Conservation (phyloP, 345 rosid genomes). For the Schrenkiella parvula region DNA sequence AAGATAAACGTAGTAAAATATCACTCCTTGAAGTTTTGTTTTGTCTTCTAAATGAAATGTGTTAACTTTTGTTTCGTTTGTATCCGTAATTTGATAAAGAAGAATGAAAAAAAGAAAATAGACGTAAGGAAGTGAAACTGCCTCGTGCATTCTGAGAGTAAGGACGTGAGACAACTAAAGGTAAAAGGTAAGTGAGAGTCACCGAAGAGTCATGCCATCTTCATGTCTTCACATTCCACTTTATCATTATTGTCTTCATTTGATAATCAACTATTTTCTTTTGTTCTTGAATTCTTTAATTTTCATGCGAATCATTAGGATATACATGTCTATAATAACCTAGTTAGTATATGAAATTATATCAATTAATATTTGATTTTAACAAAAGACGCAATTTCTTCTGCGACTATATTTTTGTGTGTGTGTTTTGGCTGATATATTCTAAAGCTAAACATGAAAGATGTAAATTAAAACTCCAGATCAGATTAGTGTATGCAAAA, state of each 20-base stretch:
- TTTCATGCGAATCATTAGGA: neutral
- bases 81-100: neutral
- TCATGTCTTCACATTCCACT: slow-evolving; percentile 29
- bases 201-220: slow-evolving; percentile 26
- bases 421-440: neutral
- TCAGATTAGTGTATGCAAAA: neutral
- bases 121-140: slow-evolving; percentile 33
- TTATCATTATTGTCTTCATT: neutral
- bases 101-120: neutral
- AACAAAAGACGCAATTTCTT: neutral
- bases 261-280: neutral
- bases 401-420: neutral
- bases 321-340: neutral
- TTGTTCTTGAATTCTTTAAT: neutral
- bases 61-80: neutral
- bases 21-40: neutral
- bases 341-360: neutral
- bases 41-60: neutral
- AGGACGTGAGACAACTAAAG: slow-evolving; percentile 28
- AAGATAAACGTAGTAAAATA: neutral
- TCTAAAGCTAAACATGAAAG: neutral
- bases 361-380: neutral
- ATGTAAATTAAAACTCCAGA: neutral
- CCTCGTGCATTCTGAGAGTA: slow-evolving; percentile 31
- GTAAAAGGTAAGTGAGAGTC: slow-evolving; percentile 15